phyloP scores from a whole-genome alignment of 306 rosid genomes.

The Sindora glabra region DNA sequence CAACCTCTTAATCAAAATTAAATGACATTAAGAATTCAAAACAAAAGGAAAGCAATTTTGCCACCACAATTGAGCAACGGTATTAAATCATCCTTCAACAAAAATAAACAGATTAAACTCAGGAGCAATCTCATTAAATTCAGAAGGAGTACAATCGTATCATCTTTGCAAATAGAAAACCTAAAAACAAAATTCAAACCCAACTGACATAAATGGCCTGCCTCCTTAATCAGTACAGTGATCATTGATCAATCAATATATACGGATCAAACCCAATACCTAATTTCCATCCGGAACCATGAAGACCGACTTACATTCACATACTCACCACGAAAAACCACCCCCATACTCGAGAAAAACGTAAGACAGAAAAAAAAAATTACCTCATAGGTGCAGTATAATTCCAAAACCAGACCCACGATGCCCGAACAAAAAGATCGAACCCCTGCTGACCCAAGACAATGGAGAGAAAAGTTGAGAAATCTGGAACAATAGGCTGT shows the following conservation, averaged over 20 bases:
- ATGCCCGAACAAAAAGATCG: neutral
- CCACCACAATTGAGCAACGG: neutral
- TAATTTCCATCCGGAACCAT: slow-evolving; percentile 7
- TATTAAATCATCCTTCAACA: neutral
- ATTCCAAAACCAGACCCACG: neutral
- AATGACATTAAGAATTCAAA: neutral
- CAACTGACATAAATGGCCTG: neutral
- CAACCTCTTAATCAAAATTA: neutral
- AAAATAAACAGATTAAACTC: too few relatives aligned
- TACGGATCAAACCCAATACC: too few relatives aligned
- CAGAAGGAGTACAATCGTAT: too few relatives aligned
- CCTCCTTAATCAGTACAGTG: neutral
- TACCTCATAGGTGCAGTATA: slow-evolving; percentile 16
- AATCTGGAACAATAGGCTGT: neutral
- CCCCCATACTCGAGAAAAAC: neutral
- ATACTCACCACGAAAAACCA: neutral
- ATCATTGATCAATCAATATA: neutral
- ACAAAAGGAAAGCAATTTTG: neutral
- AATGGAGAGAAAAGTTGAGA: slow-evolving; percentile 9
- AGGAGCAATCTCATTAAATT: too few relatives aligned
- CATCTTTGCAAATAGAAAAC: neutral
- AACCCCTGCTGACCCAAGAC: neutral
- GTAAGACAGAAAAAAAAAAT: neutral
- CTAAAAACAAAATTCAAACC: neutral
- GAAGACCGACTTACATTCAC: neutral